Percentiles rank a stretch among this genome's conserved stretches.
phyloP scores from a whole-genome alignment of 495 filamentous ascomycete genomes.

The Cercophora newfieldiana region DNA sequence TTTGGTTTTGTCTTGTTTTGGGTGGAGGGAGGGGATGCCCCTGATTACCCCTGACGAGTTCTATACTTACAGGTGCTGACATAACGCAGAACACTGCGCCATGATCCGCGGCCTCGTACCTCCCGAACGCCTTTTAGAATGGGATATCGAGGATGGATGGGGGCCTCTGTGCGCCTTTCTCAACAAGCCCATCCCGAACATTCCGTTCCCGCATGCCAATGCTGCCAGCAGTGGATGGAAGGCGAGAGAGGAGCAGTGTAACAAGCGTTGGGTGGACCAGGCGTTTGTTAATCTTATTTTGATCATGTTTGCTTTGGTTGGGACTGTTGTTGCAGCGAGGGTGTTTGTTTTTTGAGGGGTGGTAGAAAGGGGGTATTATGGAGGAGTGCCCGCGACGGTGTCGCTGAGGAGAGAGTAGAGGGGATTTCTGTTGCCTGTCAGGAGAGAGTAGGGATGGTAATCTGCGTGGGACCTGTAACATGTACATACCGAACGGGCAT shows the following conservation, averaged over 20 bases:
- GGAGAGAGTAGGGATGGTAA: too few relatives aligned
- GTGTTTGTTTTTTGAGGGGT: not conserved
- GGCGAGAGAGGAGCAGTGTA: slow-evolving; percentile 30
- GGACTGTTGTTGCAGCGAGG: not conserved
- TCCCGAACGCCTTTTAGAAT: slow-evolving; percentile 43
- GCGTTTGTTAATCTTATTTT: slow-evolving; percentile 31
- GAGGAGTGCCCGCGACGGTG: too few relatives aligned
- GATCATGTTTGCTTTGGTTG: not conserved
- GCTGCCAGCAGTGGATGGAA: slow-evolving; percentile 29
- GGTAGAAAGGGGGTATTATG: not conserved
- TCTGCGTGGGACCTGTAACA: too few relatives aligned
- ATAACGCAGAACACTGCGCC: slow-evolving; percentile 24
- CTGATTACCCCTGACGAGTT: too few relatives aligned
- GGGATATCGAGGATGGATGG: slow-evolving; percentile 51
- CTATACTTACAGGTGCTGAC: not conserved
- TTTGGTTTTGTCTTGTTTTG: slow-evolving; percentile 2
- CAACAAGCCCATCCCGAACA: slow-evolving; percentile 43
- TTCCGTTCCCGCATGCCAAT: slow-evolving; percentile 44
- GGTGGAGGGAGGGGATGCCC: not conserved
- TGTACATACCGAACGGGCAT: too few relatives aligned
- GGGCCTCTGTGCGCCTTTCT: slow-evolving; percentile 51
- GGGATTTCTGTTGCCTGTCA: too few relatives aligned
- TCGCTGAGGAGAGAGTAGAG: too few relatives aligned
- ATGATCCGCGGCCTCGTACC: slow-evolving; percentile 43
- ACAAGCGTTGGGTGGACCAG: slow-evolving; percentile 31